Evolutionary conservation across 805 yeast species (phyloP), one percentile per base, ranked within the genome.

Genomic region (Saccharomycopsis sp.): DNA sequence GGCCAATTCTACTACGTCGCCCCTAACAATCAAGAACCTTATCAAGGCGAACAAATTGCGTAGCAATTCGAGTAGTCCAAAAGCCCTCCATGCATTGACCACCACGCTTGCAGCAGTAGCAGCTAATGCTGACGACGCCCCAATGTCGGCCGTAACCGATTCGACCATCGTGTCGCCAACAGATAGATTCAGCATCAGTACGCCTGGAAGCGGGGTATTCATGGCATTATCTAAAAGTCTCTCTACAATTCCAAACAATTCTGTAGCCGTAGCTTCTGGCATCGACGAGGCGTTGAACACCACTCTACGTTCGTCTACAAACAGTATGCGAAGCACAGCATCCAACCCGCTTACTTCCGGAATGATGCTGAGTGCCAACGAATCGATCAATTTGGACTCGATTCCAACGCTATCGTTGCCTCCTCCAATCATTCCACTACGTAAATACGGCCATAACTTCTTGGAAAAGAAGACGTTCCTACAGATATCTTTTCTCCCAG

Each of bases 401-500:
- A 93, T 94, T 56, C 98, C 99, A 0, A 97, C 90, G 66, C 78
- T 94, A 54, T 83, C 91, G 22, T 76, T 94, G 59, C 99, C 99
- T 0, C 99, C 99, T 1, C 99, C 99, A 2, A 89, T 94, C 56
- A 83, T 94, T 55, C 99, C 99, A 0, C 74, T 94, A 56, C 79
- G 97, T 66, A 82, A 96, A 66, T 94, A 94, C 69, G 99, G 99
- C 15, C 99, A 94, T 72, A 94, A 90, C 70, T 94, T 91, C 74
- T 73, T 94, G 67, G 98, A 94, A 68, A 89, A 88, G 69, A 90
- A 89, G 70, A 89, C 89, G 2, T 83, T 91, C 62, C 78, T 94
- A 34, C 96, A 92, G 68, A 73, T 94, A 50, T 91, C 65, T 83
- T 84, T 64, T 56, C 79, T 58, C n/a, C 58, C 58, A 17, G 75